phyloP scores from a whole-genome alignment of 2,329 filamentous ascomycete species.

The Sclerotinia sclerotiorum region DNA sequence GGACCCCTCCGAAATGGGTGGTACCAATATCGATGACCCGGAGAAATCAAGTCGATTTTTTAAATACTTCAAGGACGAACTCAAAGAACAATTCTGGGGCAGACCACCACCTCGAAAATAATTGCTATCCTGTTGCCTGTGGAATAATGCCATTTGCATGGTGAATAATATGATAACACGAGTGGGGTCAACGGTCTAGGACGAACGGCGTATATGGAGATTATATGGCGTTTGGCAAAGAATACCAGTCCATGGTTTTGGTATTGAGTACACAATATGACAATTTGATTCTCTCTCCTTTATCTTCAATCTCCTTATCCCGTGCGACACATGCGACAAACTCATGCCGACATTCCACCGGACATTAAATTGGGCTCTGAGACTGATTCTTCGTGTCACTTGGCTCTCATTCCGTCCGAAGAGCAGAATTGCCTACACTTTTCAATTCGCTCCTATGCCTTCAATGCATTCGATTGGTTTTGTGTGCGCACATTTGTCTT shows the following conservation, averaged over 20 bases:
- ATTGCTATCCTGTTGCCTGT: conserved; percentile 12
- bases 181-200: background rate
- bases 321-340: too few relatives aligned
- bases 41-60: conserved; percentile 42
- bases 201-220: background rate
- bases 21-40: conserved; percentile 47
- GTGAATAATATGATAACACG: background rate
- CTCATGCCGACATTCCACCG: conserved; percentile 27
- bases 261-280: background rate
- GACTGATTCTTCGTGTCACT: conserved; percentile 42
- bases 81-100: conserved; percentile 48
- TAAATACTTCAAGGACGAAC: conserved; percentile 53
- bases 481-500: conserved; percentile 18
- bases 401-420: conserved; percentile 49
- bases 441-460: conserved; percentile 21
- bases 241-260: background rate
- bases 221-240: background rate
- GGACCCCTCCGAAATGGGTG: conserved; percentile 50
- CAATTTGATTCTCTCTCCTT: background rate
- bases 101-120: conserved; percentile 30
- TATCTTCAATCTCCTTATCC: background rate
- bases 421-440: conserved; percentile 35
- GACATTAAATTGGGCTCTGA: conserved; percentile 46
- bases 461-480: conserved; percentile 29
- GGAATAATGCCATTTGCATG: too few relatives aligned